These are phyloP conservation scores for Pestalotiopsis sp. DNA, from an alignment of 2,329 filamentous ascomycete genomes.

Conservation along the genomic window DNA sequence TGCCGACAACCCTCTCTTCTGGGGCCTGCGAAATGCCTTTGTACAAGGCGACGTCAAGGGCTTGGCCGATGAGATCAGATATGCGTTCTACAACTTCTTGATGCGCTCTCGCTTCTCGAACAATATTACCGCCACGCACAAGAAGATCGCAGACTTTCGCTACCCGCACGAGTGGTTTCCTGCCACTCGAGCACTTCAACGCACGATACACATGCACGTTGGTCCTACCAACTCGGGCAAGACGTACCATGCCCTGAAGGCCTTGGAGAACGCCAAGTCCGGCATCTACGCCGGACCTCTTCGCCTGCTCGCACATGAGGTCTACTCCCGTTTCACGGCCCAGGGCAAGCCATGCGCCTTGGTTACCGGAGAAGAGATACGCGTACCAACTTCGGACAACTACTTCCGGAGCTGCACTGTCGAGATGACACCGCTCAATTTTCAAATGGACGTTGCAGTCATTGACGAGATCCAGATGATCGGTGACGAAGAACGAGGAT, in stretches of 20 bases:
- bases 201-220: constrained; percentile 89
- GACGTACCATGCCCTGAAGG: constrained; percentile 90
- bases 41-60: constrained; percentile 52
- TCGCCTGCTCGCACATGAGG: constrained; percentile 86
- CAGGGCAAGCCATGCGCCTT: constrained; percentile 79
- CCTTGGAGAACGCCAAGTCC: constrained; percentile 72
- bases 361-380: constrained; percentile 88
- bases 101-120: constrained; percentile 60
- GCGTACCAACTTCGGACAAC: constrained; percentile 61
- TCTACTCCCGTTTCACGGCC: constrained; percentile 84
- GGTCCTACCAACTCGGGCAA: constrained; percentile 98
- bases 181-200: constrained; percentile 75
- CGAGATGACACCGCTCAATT: constrained; percentile 73
- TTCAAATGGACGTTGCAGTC: constrained; percentile 80
- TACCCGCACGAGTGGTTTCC: constrained; percentile 94
- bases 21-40: constrained; percentile 63
- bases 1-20: constrained; percentile 57
- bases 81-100: constrained; percentile 70
- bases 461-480: constrained; percentile 99
- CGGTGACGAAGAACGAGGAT: constrained; percentile 76
- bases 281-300: constrained; percentile 93
- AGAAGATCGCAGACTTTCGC: constrained; percentile 77
- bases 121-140: constrained; percentile 61
- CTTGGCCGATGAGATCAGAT: constrained; percentile 63
- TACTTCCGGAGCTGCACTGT: constrained; percentile 87